phyloP scores from a whole-genome alignment of 2,329 filamentous ascomycete species.

The Whalleya microplaca region DNA sequence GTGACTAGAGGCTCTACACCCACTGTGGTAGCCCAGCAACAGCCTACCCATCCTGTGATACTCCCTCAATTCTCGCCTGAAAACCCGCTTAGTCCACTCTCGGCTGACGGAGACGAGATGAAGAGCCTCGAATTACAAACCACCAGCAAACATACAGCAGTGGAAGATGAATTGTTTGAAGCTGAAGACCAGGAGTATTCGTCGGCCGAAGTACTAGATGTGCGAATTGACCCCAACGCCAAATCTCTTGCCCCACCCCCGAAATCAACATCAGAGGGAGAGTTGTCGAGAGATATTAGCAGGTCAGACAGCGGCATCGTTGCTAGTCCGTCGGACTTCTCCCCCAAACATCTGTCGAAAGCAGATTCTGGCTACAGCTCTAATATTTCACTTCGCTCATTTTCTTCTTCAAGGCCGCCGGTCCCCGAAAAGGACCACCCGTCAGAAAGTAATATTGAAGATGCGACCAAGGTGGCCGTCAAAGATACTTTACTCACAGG shows the following conservation, averaged over 20 bases:
- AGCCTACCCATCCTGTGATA: slow-evolving; percentile 7
- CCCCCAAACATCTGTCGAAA: slow-evolving; percentile 54
- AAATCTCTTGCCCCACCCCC: slow-evolving; percentile 40
- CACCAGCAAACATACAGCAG: slow-evolving; percentile 52
- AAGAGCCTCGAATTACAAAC: slow-evolving; percentile 43
- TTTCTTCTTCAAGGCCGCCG: slow-evolving; percentile 42
- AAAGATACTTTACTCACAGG: not conserved
- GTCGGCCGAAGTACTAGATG: slow-evolving; percentile 31
- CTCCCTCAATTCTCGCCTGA: slow-evolving; percentile 25
- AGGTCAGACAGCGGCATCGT: slow-evolving; percentile 55
- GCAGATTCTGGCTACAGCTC: slow-evolving; percentile 67
- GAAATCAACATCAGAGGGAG: slow-evolving; percentile 22
- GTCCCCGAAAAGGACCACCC: slow-evolving; percentile 31
- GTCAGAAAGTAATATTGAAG: slow-evolving; percentile 13
- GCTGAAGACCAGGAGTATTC: slow-evolving; percentile 39
- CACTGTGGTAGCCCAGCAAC: slow-evolving; percentile 1
- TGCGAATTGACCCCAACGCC: slow-evolving; percentile 46
- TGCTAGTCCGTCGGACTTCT: slow-evolving; percentile 48
- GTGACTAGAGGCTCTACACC: not conserved
- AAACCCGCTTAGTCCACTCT: slow-evolving; percentile 41
- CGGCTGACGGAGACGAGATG: slow-evolving; percentile 36
- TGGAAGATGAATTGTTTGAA: slow-evolving; percentile 54
- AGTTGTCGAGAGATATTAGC: slow-evolving; percentile 31
- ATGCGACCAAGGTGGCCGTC: not conserved
- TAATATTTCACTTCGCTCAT: slow-evolving; percentile 59